phyloP scores from a whole-genome alignment of 495 filamentous ascomycete genomes.

The Penicillium malachiteum region DNA sequence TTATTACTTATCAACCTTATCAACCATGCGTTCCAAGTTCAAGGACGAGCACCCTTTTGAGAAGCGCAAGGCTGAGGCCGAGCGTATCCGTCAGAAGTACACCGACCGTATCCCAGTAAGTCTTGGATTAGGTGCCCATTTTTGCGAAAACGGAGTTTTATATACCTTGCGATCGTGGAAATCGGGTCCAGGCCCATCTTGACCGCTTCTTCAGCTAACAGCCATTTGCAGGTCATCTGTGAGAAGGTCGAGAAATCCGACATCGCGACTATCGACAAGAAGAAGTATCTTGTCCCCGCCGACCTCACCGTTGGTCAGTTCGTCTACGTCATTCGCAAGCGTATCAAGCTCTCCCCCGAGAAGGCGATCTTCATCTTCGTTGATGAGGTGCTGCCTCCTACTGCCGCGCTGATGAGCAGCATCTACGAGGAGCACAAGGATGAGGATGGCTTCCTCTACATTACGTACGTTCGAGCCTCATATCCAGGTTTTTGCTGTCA shows the following conservation, averaged over 20 bases:
- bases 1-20: slow-evolving; percentile 30
- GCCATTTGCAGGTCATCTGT: slow-evolving; percentile 79
- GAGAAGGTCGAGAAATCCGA: slow-evolving; percentile 99
- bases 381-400: slow-evolving; percentile 95
- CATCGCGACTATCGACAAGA: slow-evolving; percentile 99
- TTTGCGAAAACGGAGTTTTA: no score
- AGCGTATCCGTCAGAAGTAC: slow-evolving; percentile 99
- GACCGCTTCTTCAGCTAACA: slow-evolving; percentile 46
- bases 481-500: neutral
- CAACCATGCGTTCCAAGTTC: slow-evolving; percentile 89
- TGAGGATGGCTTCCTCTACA: slow-evolving; percentile 58
- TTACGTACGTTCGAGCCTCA: slow-evolving; percentile 46
- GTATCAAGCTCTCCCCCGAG: slow-evolving; percentile 98
- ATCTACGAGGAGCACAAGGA: slow-evolving; percentile 99
- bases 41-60: slow-evolving; percentile 99
- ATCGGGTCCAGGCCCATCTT: slow-evolving; percentile 11
- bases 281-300: slow-evolving; percentile 98
- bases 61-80: slow-evolving; percentile 98
- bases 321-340: slow-evolving; percentile 99
- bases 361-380: slow-evolving; percentile 99
- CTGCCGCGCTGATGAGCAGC: slow-evolving; percentile 96
- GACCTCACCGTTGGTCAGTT: slow-evolving; percentile 99
- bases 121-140: slow-evolving; percentile 17
- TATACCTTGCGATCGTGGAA: neutral
- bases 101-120: slow-evolving; percentile 96